Base-by-base conservation (phyloP, 371 early-diverging fungal species). In the Coemansia sp. region DNA sequence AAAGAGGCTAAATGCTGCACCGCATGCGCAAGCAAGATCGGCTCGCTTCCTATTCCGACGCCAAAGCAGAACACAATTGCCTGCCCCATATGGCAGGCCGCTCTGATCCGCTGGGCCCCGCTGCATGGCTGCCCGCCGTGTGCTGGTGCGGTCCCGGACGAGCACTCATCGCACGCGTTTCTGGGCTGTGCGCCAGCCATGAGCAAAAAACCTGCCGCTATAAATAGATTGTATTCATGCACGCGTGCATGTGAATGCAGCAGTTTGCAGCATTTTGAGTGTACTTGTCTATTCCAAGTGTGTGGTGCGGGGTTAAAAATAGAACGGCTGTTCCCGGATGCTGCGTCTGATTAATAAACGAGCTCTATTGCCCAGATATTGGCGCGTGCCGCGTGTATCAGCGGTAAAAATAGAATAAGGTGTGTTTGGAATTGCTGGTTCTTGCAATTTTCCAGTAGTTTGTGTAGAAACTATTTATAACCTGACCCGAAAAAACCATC, bases 361-460 rank as follows among this genome's bases (percentile, higher is more conserved):
- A 6, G 45, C 16, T 45, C 6, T 42, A n/a, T 45, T 45, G 45
- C 16, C 16, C 45, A 45, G 16, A 45, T 45, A n/a, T 2, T 14
- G 16, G 45, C 45, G 16, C 16, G 20, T 7, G 45, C 7, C 45
- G 45, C 45, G 36, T 52, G 53, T 11, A n/a, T 35, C 6, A n/a
- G 9, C n/a, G 6, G n/a, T 52, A 60, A 52, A 60, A 60, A 60
- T 60, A 60, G 59, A 59, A 48, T 58, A 50, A 51, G 59, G 40
- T 50, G 41, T 38, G 16, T 34, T 11, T 16, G 14, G 8, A 16
- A 16, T 6, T 14, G 16, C 16, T 16, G 45, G 45, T 45, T 45
- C 45, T 16, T 16, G 45, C 2, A 8, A n/a, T 45, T 45, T 45
- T 14, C 16, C 45, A 16, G 8, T 16, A 16, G 16, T 45, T n/a